These are phyloP conservation scores for Alternaria novae-zelandiae DNA, from an alignment of 2,329 filamentous ascomycete species.

Conservation along the genomic window DNA sequence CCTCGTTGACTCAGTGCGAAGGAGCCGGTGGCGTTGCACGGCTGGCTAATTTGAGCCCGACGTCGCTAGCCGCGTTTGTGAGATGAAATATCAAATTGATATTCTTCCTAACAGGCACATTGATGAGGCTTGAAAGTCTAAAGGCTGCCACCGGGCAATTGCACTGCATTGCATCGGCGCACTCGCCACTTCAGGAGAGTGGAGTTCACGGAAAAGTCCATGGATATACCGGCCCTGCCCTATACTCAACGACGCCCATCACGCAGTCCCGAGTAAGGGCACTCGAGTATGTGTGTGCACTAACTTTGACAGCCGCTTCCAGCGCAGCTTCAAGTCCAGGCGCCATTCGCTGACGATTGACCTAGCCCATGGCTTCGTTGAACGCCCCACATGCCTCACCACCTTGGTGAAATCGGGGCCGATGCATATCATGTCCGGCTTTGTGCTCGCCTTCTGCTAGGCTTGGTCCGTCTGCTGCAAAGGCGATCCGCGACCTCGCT, in stretches of 20 bases:
- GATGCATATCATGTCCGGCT: conserved; percentile 25
- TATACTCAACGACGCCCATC: conserved; percentile 37
- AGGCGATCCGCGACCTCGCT: conserved; percentile 35
- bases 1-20: conserved; percentile 20
- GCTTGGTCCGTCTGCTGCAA: conserved; percentile 33
- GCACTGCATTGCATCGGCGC: conserved; percentile 41
- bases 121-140: conserved; percentile 41
- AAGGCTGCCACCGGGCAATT: conserved; percentile 31
- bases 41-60: conserved; percentile 29
- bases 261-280: conserved; percentile 33
- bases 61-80: conserved; percentile 31
- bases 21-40: conserved; percentile 24
- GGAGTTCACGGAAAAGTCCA: conserved; percentile 15
- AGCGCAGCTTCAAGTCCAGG: conserved; percentile 5
- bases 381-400: conserved; percentile 31
- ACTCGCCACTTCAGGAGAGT: conserved; percentile 37
- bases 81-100: conserved; percentile 26
- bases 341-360: conserved; percentile 10
- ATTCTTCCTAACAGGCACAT: conserved; percentile 25
- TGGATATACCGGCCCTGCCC: conserved; percentile 34
- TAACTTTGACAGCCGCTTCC: conserved; percentile 28
- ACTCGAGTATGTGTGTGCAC: conserved; percentile 24
- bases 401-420: conserved; percentile 18
- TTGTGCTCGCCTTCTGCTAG: conserved; percentile 19
- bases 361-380: conserved; percentile 14